Percentiles rank a stretch among this genome's conserved stretches.
phyloP scores from a whole-genome alignment of 1,284 basidiomycete species.

The Uromyces viciae-fabae region DNA sequence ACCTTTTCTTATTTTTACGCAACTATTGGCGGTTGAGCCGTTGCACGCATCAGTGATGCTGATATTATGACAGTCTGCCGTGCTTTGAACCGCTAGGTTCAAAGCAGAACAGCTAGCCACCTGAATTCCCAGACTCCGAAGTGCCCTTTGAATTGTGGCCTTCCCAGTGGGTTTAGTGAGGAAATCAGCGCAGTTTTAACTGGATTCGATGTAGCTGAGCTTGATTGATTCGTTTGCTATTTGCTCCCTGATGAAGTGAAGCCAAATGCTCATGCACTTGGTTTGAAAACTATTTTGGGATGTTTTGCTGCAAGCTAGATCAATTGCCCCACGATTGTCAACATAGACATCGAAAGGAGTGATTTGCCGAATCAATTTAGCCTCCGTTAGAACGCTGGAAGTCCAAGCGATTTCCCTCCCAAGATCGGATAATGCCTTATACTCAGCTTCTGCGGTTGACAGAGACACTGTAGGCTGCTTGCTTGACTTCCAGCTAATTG shows the following conservation, averaged over 20 bases:
- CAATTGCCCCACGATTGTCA: not conserved
- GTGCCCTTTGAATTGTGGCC: too few relatives aligned
- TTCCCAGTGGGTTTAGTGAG: not conserved
- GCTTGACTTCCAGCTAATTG: not conserved
- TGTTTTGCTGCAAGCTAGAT: not conserved
- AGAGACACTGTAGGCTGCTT: not conserved
- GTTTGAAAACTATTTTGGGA: not conserved
- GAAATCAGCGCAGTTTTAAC: not conserved
- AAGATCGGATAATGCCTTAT: not conserved
- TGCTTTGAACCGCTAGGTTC: too few relatives aligned
- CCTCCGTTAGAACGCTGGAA: not conserved
- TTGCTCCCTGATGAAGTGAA: not conserved
- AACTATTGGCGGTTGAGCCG: too few relatives aligned
- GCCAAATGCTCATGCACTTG: not conserved
- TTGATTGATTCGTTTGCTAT: not conserved
- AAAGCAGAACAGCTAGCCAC: too few relatives aligned
- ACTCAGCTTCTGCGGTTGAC: too few relatives aligned
- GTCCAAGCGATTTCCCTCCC: not conserved
- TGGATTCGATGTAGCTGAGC: not conserved
- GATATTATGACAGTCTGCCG: too few relatives aligned
- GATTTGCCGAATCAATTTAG: not conserved
- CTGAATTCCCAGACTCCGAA: too few relatives aligned
- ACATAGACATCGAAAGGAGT: not conserved
- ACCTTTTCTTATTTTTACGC: too few relatives aligned
- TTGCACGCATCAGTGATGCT: too few relatives aligned